Evolutionary conservation across 345 rosid genomes (phyloP).

Genomic region (Dovyalis caffra): DNA sequence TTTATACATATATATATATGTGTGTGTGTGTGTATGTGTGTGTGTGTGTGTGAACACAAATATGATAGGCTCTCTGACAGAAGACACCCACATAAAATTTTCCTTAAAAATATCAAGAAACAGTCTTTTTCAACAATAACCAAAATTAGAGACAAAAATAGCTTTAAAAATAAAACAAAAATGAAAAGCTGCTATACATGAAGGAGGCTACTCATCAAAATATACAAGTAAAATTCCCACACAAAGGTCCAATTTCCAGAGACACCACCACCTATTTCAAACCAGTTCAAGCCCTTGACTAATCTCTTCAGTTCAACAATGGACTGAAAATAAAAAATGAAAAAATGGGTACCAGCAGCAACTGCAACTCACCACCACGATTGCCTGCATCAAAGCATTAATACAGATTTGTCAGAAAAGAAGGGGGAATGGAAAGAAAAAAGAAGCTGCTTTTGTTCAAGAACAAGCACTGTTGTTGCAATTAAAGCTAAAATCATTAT

Average conservation of each 20-base stretch:
- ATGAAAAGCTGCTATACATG: slow-evolving; percentile 35
- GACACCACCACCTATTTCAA: slow-evolving; percentile 17
- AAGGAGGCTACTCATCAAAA: slow-evolving; percentile 31
- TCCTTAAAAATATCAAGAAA: background rate
- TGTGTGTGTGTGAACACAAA: no score
- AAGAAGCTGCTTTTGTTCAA: background rate
- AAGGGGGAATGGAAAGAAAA: background rate
- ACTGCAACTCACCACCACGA: slow-evolving; percentile 39
- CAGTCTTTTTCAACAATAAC: background rate
- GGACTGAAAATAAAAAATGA: slow-evolving; percentile 59
- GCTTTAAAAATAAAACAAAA: background rate
- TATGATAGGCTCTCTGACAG: background rate
- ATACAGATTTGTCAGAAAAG: background rate
- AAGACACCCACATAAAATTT: background rate
- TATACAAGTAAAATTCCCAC: slow-evolving; percentile 37
- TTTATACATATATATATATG: background rate
- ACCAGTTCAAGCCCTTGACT: slow-evolving; percentile 22
- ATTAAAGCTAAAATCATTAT: background rate
- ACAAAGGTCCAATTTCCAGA: slow-evolving; percentile 25
- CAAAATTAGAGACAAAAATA: background rate
- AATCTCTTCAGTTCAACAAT: slow-evolving; percentile 43
- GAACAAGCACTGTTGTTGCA: background rate
- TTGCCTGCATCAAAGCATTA: slow-evolving; percentile 53
- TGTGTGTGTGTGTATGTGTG: no score
- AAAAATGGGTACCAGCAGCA: slow-evolving; percentile 49